A percentile compares a stretch with the other conserved stretches of the same genome.
Evolutionary conservation across 768 basidiomycete genomes (phyloP).

Genomic region (Naematelia aurantialba): DNA sequence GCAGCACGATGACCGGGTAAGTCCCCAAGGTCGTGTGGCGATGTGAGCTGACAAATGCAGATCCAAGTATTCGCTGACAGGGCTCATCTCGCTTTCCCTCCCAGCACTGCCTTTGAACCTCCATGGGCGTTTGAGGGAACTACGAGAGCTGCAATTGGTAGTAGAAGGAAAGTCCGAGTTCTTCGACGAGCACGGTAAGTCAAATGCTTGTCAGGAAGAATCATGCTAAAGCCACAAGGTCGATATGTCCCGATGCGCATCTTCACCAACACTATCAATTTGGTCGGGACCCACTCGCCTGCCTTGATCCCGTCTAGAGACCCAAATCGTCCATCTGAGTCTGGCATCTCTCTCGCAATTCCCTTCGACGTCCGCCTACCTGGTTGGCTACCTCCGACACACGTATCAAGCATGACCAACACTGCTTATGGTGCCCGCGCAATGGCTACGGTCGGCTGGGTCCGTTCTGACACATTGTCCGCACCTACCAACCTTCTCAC

Average conservation of each 20-base stretch:
- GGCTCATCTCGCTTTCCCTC: constrained; percentile 67
- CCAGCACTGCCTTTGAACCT: constrained; percentile 55
- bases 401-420: constrained; percentile 25
- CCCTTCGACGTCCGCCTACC: constrained; percentile 79
- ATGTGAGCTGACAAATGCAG: constrained; percentile 52
- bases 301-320: constrained; percentile 20
- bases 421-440: constrained; percentile 36
- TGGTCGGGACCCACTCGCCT: constrained; percentile 52
- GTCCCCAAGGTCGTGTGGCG: constrained; percentile 4
- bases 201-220: not conserved
- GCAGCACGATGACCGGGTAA: constrained; percentile 42
- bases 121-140: constrained; percentile 41
- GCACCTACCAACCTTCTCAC: constrained; percentile 6
- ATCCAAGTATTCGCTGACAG: constrained; percentile 81
- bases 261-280: constrained; percentile 63
- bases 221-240: constrained; percentile 18
- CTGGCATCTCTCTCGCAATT: constrained; percentile 61
- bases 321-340: constrained; percentile 58
- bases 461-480: not conserved
- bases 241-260: constrained; percentile 68
- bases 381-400: constrained; percentile 71
- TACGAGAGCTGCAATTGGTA: constrained; percentile 57
- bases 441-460: constrained; percentile 33
- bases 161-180: constrained; percentile 86
- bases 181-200: constrained; percentile 58